Evolutionary conservation across 192 early-diverging fungal species (phyloP).

Genomic region (Ambispora gerdemannii): DNA sequence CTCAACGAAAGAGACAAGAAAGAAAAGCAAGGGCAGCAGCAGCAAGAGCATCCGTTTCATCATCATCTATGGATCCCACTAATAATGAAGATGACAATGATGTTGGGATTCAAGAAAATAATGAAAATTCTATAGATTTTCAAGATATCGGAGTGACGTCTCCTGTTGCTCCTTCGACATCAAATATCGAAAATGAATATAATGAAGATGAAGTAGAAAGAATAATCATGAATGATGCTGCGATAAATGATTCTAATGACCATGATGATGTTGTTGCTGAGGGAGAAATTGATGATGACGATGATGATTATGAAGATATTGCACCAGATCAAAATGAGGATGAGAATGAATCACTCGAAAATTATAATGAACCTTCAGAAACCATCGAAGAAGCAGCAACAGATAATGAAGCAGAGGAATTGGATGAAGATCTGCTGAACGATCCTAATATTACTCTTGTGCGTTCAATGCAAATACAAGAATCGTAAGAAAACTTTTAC

Average conservation of each 20-base stretch:
- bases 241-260: too few relatives aligned
- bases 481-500: neutral
- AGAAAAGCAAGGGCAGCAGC: neutral
- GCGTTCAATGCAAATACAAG: neutral
- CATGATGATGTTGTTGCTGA: too few relatives aligned
- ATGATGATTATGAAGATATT: neutral
- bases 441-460: neutral
- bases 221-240: too few relatives aligned
- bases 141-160: too few relatives aligned
- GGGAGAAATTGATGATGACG: neutral
- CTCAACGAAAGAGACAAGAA: neutral
- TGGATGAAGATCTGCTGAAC: neutral
- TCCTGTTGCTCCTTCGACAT: too few relatives aligned
- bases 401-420: neutral
- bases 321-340: constrained; percentile 1
- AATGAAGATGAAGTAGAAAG: neutral
- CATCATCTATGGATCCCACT: neutral
- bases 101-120: neutral
- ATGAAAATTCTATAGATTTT: neutral
- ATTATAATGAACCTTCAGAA: neutral
- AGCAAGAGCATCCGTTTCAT: neutral
- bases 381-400: neutral
- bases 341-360: neutral
- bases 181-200: constrained; percentile 16
- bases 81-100: constrained; percentile 1